A percentile compares a stretch with the other conserved stretches of the same genome.
These are phyloP conservation scores for Heterobasidion parviporum DNA, from an alignment of 1,284 basidiomycete genomes.

Conservation along the genomic window DNA sequence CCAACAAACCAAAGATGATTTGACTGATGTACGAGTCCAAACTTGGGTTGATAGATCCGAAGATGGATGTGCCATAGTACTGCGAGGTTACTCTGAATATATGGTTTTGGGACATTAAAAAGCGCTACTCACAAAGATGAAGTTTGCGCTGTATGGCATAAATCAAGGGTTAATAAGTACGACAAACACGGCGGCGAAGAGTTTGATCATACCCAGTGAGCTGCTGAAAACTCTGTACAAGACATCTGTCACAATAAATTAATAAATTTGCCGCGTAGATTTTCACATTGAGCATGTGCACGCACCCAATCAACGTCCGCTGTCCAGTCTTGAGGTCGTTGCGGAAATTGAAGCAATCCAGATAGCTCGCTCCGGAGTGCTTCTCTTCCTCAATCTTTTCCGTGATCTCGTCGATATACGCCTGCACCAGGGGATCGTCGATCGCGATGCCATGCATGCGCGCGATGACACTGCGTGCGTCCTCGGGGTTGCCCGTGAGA, in stretches of 20 bases:
- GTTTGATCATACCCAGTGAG: neutral
- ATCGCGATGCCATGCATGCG: neutral
- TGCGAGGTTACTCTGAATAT: neutral
- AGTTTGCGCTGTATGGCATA: neutral
- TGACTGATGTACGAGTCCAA: neutral
- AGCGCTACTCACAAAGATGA: neutral
- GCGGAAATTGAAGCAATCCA: neutral
- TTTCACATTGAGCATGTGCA: neutral
- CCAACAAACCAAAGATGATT: neutral
- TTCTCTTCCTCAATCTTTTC: neutral
- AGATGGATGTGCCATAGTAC: neutral
- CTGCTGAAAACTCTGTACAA: neutral
- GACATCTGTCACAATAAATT: neutral
- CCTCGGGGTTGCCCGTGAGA: neutral
- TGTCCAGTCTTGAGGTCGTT: neutral
- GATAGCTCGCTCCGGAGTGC: neutral
- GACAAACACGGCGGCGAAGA: neutral
- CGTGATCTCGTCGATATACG: neutral
- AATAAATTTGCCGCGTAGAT: neutral
- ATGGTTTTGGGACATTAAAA: neutral
- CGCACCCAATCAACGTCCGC: neutral
- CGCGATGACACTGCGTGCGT: neutral
- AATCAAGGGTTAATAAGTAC: neutral
- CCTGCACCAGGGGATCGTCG: neutral
- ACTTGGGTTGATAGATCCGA: neutral